These are phyloP conservation scores for Styphnolobium japonicum DNA, from an alignment of 306 rosid species.

Conservation along the genomic window DNA sequence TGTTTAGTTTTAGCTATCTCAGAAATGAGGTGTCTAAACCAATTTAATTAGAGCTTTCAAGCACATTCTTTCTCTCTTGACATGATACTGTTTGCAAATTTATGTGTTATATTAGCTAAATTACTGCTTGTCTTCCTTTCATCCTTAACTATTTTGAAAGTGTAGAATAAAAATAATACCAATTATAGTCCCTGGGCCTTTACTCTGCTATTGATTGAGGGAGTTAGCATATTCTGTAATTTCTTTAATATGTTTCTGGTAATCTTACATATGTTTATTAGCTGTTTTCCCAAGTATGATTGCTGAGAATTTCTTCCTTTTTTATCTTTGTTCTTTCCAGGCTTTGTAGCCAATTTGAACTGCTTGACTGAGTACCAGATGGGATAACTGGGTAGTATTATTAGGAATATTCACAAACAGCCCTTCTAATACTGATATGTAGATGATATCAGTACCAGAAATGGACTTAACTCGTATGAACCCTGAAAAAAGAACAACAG, in stretches of 20 bases:
- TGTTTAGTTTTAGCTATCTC: slow-evolving; percentile 13
- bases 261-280: not conserved
- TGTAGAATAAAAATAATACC: not conserved
- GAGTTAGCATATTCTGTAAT: not conserved
- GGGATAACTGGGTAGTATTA: too few species aligned
- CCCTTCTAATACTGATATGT: too few species aligned
- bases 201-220: not conserved
- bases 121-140: not conserved
- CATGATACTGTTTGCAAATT: not conserved
- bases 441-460: too few species aligned
- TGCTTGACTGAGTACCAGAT: too few species aligned
- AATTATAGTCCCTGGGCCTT: not conserved
- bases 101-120: not conserved
- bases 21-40: not conserved
- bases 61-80: not conserved
- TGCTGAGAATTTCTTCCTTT: not conserved
- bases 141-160: not conserved
- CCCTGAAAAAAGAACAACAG: too few species aligned
- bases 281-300: not conserved
- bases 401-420: too few species aligned
- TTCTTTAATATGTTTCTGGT: not conserved
- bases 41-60: not conserved
- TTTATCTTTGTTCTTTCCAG: not conserved
- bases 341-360: slow-evolving; percentile 8
- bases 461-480: too few species aligned